Evolutionary conservation across 1,284 basidiomycete genomes (phyloP).

Genomic region (Tylopilus sp.): DNA sequence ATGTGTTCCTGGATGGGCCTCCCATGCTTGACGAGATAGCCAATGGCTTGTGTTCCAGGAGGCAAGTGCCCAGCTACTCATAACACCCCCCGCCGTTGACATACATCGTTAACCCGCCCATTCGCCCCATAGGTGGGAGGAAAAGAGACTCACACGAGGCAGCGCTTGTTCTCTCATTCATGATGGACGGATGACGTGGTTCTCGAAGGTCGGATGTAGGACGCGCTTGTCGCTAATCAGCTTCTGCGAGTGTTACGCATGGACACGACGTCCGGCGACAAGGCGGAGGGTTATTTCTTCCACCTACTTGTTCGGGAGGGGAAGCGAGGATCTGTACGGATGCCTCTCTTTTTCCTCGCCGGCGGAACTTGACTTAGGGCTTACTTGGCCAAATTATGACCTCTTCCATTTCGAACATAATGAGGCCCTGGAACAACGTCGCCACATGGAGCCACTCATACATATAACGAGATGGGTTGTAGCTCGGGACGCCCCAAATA

Average conservation of each 20-base stretch:
- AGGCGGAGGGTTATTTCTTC: not conserved
- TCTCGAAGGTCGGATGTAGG: not conserved
- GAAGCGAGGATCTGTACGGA: not conserved
- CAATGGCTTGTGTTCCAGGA: not conserved
- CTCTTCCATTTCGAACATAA: not conserved
- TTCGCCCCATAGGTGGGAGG: not conserved
- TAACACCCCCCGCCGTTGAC: not conserved
- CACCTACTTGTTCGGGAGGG: not conserved
- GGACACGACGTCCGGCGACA: not conserved
- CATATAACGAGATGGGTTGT: not conserved
- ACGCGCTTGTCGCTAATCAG: not conserved
- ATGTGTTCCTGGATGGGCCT: not conserved
- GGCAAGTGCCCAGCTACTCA: not conserved
- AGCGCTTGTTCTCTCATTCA: not conserved
- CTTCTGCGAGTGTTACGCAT: not conserved
- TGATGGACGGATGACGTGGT: not conserved
- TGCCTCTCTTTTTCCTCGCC: not conserved
- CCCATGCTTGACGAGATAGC: not conserved
- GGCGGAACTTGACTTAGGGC: not conserved
- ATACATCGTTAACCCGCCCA: not conserved
- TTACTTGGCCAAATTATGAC: not conserved
- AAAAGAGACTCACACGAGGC: not conserved
- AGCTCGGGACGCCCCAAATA: not conserved
- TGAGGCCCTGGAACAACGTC: not conserved
- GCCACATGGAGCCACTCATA: not conserved